Conservation (phyloP, 2,329 filamentous ascomycete species). For the Scytalidium lignicola region DNA sequence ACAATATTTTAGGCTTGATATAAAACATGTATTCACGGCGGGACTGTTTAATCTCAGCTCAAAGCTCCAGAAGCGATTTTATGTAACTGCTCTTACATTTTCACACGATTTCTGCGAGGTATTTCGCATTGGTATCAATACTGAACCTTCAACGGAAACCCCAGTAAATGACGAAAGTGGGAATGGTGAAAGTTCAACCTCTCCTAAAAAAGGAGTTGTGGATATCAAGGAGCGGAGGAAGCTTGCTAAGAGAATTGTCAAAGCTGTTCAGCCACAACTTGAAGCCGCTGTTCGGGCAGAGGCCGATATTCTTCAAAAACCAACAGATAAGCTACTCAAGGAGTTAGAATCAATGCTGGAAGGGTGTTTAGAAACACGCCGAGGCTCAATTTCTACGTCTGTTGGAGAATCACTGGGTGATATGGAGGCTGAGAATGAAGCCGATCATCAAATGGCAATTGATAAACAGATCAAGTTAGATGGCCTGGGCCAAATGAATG, state of each 20-base stretch:
- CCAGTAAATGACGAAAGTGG: conserved; percentile 22
- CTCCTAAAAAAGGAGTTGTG: conserved; percentile 34
- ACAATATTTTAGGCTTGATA: conserved; percentile 51
- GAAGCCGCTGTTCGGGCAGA: conserved; percentile 75
- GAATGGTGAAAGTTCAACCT: conserved; percentile 23
- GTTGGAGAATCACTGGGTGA: conserved; percentile 35
- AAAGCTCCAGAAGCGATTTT: conserved; percentile 48
- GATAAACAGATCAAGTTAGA: conserved; percentile 7
- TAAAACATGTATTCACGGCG: conserved; percentile 51
- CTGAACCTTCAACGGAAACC: conserved; percentile 14
- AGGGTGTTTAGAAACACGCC: conserved; percentile 50
- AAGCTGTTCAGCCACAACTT: conserved; percentile 70
- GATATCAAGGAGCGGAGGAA: conserved; percentile 79
- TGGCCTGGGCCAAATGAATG: conserved; percentile 8
- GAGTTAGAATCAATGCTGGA: conserved; percentile 73
- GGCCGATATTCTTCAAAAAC: conserved; percentile 68
- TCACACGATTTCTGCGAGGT: conserved; percentile 50
- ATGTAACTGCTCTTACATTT: conserved; percentile 54
- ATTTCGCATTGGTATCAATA: conserved; percentile 44
- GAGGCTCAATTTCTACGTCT: conserved; percentile 35
- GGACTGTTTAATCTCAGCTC: conserved; percentile 45
- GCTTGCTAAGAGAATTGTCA: conserved; percentile 85
- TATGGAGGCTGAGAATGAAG: conserved; percentile 35
- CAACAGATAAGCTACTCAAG: conserved; percentile 63
- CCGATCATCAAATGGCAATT: conserved; percentile 15